These are phyloP conservation scores for Pouteria campechiana DNA, from an alignment of 179 eudicot genomes.

Conservation along the genomic window DNA sequence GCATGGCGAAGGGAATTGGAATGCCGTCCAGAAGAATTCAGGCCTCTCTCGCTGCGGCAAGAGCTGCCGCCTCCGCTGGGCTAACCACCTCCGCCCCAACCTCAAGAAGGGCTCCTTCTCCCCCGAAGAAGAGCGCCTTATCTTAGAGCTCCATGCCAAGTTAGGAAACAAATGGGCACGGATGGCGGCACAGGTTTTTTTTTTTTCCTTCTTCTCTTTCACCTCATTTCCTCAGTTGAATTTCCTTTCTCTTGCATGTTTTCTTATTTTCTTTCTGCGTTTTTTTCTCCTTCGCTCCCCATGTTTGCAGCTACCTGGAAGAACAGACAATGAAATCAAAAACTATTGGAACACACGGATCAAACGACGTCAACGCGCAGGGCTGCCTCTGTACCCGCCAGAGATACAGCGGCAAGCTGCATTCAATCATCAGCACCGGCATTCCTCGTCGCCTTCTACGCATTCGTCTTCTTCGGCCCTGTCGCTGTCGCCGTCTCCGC, in stretches of 20 bases:
- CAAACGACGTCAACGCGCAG: slow-evolving; percentile 41
- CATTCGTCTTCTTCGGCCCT: not conserved
- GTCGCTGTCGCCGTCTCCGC: slow-evolving; percentile 1
- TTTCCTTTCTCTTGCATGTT: not conserved
- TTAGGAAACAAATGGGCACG: slow-evolving; percentile 68
- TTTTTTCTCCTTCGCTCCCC: not conserved
- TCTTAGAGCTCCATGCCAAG: slow-evolving; percentile 37
- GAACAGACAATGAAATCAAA: slow-evolving; percentile 75
- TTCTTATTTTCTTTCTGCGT: not conserved
- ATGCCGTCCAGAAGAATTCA: slow-evolving; percentile 35
- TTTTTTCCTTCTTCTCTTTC: not conserved
- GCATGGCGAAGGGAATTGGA: slow-evolving; percentile 52
- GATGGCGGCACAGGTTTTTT: slow-evolving; percentile 53
- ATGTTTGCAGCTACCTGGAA: slow-evolving; percentile 42
- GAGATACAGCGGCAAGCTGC: slow-evolving; percentile 2
- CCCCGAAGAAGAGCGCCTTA: slow-evolving; percentile 30
- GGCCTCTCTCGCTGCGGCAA: slow-evolving; percentile 50
- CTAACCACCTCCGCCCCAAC: slow-evolving; percentile 45
- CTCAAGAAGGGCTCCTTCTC: slow-evolving; percentile 42
- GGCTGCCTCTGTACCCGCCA: slow-evolving; percentile 30
- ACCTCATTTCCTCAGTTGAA: not conserved
- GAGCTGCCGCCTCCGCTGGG: slow-evolving; percentile 53
- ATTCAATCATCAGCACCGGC: slow-evolving; percentile 1
- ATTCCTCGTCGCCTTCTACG: slow-evolving; percentile 1
- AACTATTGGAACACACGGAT: slow-evolving; percentile 72